Percentiles rank a stretch among this genome's conserved stretches.
These are phyloP conservation scores for Citrus hindsii DNA, from an alignment of 345 rosid genomes.

Conservation along the genomic window DNA sequence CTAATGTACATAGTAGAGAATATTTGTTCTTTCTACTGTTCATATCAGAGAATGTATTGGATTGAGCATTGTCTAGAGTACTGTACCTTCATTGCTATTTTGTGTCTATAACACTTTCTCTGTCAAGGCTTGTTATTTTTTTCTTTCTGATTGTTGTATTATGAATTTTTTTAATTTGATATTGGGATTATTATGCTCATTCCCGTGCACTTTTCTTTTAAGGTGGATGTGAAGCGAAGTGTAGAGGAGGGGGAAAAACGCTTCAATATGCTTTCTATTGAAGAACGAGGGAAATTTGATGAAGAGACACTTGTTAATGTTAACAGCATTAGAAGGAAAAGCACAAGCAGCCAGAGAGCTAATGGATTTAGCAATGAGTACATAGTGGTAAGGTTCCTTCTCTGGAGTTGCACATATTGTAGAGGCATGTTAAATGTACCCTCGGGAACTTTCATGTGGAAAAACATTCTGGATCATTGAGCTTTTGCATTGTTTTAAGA, in stretches of 20 bases:
- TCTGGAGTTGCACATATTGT: conserved; percentile 5
- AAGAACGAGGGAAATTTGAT: conserved; percentile 92
- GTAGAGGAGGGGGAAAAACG: conserved; percentile 82
- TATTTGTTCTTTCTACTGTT: background rate
- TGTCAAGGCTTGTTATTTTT: background rate
- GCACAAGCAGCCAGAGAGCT: conserved; percentile 47
- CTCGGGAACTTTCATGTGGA: background rate
- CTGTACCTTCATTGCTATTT: background rate
- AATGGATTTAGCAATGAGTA: conserved; percentile 79
- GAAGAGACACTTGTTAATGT: conserved; percentile 96
- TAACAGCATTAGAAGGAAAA: conserved; percentile 67
- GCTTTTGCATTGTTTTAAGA: background rate
- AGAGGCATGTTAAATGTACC: background rate
- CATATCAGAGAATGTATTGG: background rate
- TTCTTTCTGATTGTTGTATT: background rate
- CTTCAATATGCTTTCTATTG: conserved; percentile 89
- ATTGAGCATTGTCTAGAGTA: no score
- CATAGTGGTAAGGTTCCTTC: conserved; percentile 65
- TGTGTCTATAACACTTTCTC: background rate
- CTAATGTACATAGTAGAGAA: background rate
- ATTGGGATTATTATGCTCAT: background rate
- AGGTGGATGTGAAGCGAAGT: conserved; percentile 78
- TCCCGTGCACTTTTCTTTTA: conserved; percentile 6
- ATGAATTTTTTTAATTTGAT: background rate
- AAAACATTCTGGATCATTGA: background rate